phyloP scores from a whole-genome alignment of 495 filamentous ascomycete species.

The Glutinoglossum americanum region DNA sequence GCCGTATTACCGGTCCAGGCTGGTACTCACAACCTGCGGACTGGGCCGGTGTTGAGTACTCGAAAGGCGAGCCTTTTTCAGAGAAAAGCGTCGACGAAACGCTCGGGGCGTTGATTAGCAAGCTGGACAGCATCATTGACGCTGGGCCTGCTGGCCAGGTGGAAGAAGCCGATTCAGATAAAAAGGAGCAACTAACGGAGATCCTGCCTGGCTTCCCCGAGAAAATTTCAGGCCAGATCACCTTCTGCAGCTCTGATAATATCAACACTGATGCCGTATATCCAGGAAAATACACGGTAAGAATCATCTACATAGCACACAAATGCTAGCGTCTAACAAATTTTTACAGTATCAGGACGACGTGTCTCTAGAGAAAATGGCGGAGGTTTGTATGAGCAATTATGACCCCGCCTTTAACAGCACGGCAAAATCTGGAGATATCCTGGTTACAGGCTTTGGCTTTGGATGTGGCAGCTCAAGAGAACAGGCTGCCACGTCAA shows the following conservation, averaged over 20 bases:
- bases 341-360: constrained; percentile 83
- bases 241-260: constrained; percentile 52
- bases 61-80: constrained; percentile 32
- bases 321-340: no score
- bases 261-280: constrained; percentile 74
- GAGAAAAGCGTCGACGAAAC: not conserved
- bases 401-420: constrained; percentile 52
- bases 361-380: constrained; percentile 56
- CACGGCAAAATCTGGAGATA: constrained; percentile 42
- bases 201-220: constrained; percentile 53
- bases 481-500: constrained; percentile 79
- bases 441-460: constrained; percentile 75
- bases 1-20: constrained; percentile 59
- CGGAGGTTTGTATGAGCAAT: constrained; percentile 77
- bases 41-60: constrained; percentile 41
- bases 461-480: constrained; percentile 69
- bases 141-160: no score
- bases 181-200: no score
- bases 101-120: not conserved
- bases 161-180: no score
- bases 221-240: constrained; percentile 40
- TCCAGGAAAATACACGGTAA: constrained; percentile 74
- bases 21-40: constrained; percentile 53
- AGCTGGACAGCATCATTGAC: not conserved
- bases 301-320: no score